A percentile compares a stretch with the other conserved stretches of the same genome.
phyloP scores from a whole-genome alignment of 495 filamentous ascomycete genomes.

The Aspergillus coremiiformis region DNA sequence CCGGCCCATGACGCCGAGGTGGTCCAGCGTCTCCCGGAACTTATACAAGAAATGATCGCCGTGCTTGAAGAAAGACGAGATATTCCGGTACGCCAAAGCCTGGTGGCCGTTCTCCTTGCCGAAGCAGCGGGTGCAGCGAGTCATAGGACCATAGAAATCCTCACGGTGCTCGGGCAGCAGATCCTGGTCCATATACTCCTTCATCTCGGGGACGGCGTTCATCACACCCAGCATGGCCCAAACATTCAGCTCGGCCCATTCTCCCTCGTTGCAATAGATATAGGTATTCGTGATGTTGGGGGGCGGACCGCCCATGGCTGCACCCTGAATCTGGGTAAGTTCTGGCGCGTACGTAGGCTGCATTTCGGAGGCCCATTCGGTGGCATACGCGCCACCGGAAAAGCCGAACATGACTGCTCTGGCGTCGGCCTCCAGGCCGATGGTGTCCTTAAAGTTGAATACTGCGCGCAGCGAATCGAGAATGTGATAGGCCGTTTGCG shows the following conservation, averaged over 20 bases:
- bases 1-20: not conserved
- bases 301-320: not conserved
- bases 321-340: conserved; percentile 13
- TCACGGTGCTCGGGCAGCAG: not conserved
- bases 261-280: not conserved
- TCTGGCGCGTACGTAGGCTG: conserved; percentile 38
- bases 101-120: not conserved
- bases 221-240: conserved; percentile 6
- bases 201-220: conserved; percentile 6
- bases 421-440: conserved; percentile 5
- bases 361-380: conserved; percentile 40
- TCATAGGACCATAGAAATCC: not conserved
- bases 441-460: conserved; percentile 9
- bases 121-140: not conserved
- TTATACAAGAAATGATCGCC: not conserved
- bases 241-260: not conserved
- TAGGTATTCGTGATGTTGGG: conserved; percentile 2
- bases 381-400: conserved; percentile 41
- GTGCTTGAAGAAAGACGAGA: not conserved
- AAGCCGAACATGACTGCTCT: conserved; percentile 40
- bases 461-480: conserved; percentile 40
- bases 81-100: not conserved
- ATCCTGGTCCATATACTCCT: not conserved
- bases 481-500: conserved; percentile 34
- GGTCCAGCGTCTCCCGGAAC: not conserved